Base-by-base conservation (phyloP, 2,329 filamentous ascomycete species). In the Drechslerella coelobrocha region DNA sequence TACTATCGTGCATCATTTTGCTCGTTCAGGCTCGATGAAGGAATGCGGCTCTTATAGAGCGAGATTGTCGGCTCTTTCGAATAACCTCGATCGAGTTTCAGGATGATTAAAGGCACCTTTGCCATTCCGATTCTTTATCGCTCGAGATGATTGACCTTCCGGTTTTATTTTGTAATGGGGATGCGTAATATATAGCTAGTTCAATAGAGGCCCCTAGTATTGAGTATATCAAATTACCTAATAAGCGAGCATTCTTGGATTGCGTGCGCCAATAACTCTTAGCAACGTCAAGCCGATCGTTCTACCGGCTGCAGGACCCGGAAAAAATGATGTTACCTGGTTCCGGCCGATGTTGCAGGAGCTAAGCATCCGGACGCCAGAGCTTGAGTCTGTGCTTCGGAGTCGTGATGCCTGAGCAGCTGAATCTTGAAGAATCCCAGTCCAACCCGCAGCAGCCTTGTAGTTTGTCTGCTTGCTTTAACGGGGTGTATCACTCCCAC, bases 181-280 rank as follows among this genome's bases (percentile, higher is more conserved):
- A 12, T 51, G 47, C 24, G 23, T 51, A 27, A 31, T 51, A 4
- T 2, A 48, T 10, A 57, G 57, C 52, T 45, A 62, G 65, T 57
- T 57, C 55, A 48, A 69, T 57, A 62, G 47, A 37, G 14, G 47
- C 54, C 52, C 57, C 48, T 34, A 48, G 43, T 45, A 21, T 48
- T 48, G 27, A 21, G 54, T 56, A 50, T 61, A 68, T 68, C 55
- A 60, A 63, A 71, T 71, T 71, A 71, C 66, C 66, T 71, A 71
- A 71, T 71, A 71, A 71, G 66, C 66, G 66, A 71, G 41, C 23
- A 27, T 53, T 59, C 50, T 48, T 59, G 53, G 53, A 59, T 41
- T 26, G 65, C 57, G 51, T 63, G 57, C 54, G 31, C 55, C 55
- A 47, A 60, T 47, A 48, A 51, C 23, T 47, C 39, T 41, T 61